Conservation (phyloP, 495 filamentous ascomycete species). For the Haplographium delicatum region DNA sequence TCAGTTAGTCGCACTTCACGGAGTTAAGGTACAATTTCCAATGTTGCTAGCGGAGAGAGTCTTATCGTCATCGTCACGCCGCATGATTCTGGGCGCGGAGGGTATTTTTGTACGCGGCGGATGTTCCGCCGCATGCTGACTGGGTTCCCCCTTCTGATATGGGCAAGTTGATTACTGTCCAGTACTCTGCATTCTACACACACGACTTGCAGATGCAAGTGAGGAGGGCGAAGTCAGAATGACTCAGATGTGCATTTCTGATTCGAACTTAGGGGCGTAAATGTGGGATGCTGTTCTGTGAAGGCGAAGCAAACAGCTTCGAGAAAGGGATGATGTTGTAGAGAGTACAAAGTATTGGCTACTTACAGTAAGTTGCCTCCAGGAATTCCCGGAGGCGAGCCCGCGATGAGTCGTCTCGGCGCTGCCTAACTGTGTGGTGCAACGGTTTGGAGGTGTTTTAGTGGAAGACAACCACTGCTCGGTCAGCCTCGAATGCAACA, state of each 20-base stretch:
- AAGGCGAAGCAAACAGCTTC: too few relatives aligned
- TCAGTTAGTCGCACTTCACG: too few relatives aligned
- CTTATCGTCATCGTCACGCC: slow-evolving; percentile 17
- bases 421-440: not conserved
- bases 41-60: too few relatives aligned
- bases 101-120: slow-evolving; percentile 2
- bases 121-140: slow-evolving; percentile 16
- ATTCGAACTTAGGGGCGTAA: not conserved
- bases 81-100: slow-evolving; percentile 5
- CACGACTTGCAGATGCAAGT: slow-evolving; percentile 8
- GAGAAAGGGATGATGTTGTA: too few relatives aligned
- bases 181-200: too few relatives aligned
- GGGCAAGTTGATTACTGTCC: too few relatives aligned
- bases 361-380: not conserved
- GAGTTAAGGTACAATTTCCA: too few relatives aligned
- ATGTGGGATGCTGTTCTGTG: not conserved
- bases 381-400: not conserved
- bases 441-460: not conserved
- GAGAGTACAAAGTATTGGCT: not conserved
- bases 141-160: not conserved
- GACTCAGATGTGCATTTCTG: slow-evolving; percentile 14
- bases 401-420: not conserved
- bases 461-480: not conserved
- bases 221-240: slow-evolving; percentile 10
- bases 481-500: not conserved